phyloP scores from a whole-genome alignment of 2,329 filamentous ascomycete species.

The Fusarium nurragi region DNA sequence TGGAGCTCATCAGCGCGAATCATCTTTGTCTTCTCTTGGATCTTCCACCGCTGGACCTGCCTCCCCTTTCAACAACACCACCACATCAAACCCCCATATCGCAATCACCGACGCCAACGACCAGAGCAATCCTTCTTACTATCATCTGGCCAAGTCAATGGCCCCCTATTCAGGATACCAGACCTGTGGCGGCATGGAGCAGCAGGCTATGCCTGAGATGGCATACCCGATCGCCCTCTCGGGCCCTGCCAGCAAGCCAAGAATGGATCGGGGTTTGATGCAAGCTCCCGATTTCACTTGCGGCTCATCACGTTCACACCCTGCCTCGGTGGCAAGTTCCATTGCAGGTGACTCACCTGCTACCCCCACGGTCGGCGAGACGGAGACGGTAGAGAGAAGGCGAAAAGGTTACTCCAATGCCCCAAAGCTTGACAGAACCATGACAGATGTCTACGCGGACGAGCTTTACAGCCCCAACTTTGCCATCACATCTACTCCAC shows the following conservation, averaged over 20 bases:
- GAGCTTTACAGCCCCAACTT: constrained; percentile 82
- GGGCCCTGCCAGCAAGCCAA: constrained; percentile 49
- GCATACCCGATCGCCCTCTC: constrained; percentile 54
- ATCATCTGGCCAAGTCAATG: constrained; percentile 59
- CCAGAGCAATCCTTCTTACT: constrained; percentile 53
- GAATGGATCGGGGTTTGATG: constrained; percentile 55
- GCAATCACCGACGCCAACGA: constrained; percentile 62
- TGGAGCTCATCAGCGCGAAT: constrained; percentile 65
- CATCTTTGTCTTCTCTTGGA: constrained; percentile 68
- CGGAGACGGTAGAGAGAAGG: constrained; percentile 59
- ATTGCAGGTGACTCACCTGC: constrained; percentile 67
- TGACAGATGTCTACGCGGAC: constrained; percentile 86
- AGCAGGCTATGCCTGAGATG: constrained; percentile 50
- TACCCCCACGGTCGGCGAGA: constrained; percentile 62
- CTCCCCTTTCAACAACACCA: constrained; percentile 64
- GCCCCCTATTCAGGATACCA: constrained; percentile 57
- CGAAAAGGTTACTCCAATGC: constrained; percentile 66
- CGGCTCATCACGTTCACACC: constrained; percentile 57
- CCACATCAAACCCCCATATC: constrained; percentile 67
- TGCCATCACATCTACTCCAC: constrained; percentile 65
- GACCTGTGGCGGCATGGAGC: constrained; percentile 47
- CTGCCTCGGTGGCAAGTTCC: constrained; percentile 67
- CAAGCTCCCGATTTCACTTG: constrained; percentile 58
- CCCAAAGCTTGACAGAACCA: constrained; percentile 84
- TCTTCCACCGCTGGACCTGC: constrained; percentile 67